A percentile compares a stretch with the other conserved stretches of the same genome.
Evolutionary conservation across 202 grass and related monocot genomes (phyloP).

Genomic region (Panicum virgatum): DNA sequence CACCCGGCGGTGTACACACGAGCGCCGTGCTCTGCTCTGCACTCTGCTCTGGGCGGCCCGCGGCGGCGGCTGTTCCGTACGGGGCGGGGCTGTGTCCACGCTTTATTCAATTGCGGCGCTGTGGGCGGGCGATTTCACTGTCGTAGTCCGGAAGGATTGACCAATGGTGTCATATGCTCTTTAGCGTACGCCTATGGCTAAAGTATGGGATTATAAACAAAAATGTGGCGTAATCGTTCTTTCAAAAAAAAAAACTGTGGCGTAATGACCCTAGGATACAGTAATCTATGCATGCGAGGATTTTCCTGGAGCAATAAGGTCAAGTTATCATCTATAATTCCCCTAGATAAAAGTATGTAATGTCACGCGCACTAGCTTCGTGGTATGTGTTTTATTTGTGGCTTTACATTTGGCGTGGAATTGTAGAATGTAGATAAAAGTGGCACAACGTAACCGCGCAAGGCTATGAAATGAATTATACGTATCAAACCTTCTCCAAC

Average conservation of each 20-base stretch:
- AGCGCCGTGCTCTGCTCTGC: not conserved
- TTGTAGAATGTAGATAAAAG: no score
- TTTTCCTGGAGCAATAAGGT: no score
- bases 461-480: no score
- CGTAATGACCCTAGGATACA: no score
- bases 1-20: slow-evolving; percentile 18
- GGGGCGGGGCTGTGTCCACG: not conserved
- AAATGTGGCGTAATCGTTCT: no score
- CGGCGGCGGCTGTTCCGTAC: slow-evolving; percentile 9
- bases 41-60: not conserved
- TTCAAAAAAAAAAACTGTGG: no score
- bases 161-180: no score
- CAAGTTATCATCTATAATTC: no score
- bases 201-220: not conserved
- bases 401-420: no score
- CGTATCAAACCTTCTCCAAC: no score
- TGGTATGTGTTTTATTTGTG: not conserved
- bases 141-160: not conserved
- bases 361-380: not conserved
- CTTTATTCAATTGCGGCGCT: not conserved
- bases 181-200: not conserved
- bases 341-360: not conserved
- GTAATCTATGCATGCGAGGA: no score
- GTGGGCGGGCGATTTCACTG: not conserved
- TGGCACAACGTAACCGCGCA: no score